Base-by-base conservation (phyloP, 495 filamentous ascomycete genomes). In the Cercophora sp. region DNA sequence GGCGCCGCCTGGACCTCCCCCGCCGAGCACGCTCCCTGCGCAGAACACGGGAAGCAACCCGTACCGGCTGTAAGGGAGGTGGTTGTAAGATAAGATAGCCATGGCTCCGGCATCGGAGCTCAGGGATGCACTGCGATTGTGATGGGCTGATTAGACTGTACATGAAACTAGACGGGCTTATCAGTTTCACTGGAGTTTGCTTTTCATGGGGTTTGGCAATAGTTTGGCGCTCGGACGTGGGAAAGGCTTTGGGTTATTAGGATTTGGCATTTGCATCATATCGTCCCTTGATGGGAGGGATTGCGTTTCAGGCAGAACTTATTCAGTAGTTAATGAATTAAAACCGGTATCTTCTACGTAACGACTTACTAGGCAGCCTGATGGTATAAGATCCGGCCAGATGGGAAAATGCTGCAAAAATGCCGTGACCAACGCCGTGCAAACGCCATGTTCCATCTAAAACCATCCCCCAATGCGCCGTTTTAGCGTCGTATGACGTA, bases 1-100 rank as follows among this genome's bases (percentile, higher is more conserved):
- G 20, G 70, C 75, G 1, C 73, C 77, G 9, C 46, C 71, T 11
- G 75, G 76, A 40, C 74, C 77, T 8, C 75, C 76, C 5, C 74
- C 49, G 24, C 74, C 56, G 29, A 40, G 24, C 6, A 8, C 46
- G 3, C 32, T 52, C 20, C 55, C 19, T 27, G 47, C 51, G 9
- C 42, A 65, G 43, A 53, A 45, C 5, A 62, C 59, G 4, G 62
- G 62, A 5, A 62, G 50, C 35, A 62, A 67, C 48, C 61, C 59
- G 8, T 63, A 61, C 48, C 51, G 59, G 8, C 27, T 24, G 23
- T 62, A 46, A 57, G 32, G 6, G 23, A 34, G 27, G 27, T 34
- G 44, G 11, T 18, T 18, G 27, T 34, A n/a, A 10, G 26, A 47
- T 15, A 19, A 20, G 25, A 19, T 47, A 27, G 27, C 16, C 10